Conservation (phyloP, 306 rosid genomes). For the Gleditsia sinensis region DNA sequence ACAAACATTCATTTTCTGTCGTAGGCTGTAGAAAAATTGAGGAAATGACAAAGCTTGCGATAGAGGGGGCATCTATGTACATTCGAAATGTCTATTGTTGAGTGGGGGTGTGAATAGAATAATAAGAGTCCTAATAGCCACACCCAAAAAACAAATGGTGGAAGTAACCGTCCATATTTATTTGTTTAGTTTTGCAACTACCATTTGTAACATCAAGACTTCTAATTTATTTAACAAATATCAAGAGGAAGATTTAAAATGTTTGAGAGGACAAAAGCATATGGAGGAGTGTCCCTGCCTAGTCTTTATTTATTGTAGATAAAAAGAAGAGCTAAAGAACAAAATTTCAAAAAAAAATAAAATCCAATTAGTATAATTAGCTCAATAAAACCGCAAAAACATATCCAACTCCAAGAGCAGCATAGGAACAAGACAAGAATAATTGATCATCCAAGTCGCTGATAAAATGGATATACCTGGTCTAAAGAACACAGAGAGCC, state of each 20-base stretch:
- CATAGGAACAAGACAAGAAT: constrained; percentile 6
- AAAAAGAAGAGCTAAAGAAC: neutral
- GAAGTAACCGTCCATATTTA: neutral
- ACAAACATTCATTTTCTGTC: neutral
- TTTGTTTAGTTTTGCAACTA: neutral
- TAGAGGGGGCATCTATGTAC: too few relatives aligned
- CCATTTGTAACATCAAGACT: neutral
- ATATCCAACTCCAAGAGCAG: constrained; percentile 18
- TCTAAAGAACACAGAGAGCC: constrained; percentile 85
- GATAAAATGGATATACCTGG: constrained; percentile 56
- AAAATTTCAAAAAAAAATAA: too few relatives aligned
- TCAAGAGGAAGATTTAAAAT: neutral
- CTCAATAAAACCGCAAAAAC: constrained; percentile 4
- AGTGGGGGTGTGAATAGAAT: neutral
- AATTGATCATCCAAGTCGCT: neutral
- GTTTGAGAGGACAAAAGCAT: neutral
- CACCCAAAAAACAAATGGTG: neutral
- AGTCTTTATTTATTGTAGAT: constrained; percentile 13
- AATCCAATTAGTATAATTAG: neutral
- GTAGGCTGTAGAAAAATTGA: neutral
- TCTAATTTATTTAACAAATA: constrained; percentile 1
- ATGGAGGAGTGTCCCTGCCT: neutral
- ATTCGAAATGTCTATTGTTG: too few relatives aligned
- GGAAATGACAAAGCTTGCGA: too few relatives aligned
- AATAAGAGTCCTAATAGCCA: neutral